A percentile compares a stretch with the other conserved stretches of the same genome.
phyloP scores from a whole-genome alignment of 176 grass and related monocot species.

The barley (Hordeum vulgare) region MorexV3_pseudomolecules_assembly NC_058519.1:31502573-31503072 shows the following conservation, averaged over 20 bases:
- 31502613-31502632: constrained; percentile 13
- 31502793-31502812: constrained; percentile 96
- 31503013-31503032: no score
- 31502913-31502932: no score
- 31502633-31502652: neutral
- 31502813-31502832: constrained; percentile 88
- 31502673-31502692: neutral
- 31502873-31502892: no score
- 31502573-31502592: no score
- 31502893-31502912: no score
- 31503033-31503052: no score
- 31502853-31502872: neutral
- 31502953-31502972: no score
- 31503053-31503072: no score
- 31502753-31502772: constrained; percentile 98
- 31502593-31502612: no score
- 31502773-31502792: constrained; percentile 88
- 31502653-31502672: neutral
- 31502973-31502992: no score
- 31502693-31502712: constrained; percentile 54
- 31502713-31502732: constrained; percentile 92
- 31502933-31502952: no score
- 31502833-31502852: neutral
- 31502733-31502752: constrained; percentile 94
- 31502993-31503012: no score